Evolutionary conservation across 139 green algal genomes (phyloP), one percentile per base, ranked within the genome.

Genomic region (Eudorina sp.): DNA sequence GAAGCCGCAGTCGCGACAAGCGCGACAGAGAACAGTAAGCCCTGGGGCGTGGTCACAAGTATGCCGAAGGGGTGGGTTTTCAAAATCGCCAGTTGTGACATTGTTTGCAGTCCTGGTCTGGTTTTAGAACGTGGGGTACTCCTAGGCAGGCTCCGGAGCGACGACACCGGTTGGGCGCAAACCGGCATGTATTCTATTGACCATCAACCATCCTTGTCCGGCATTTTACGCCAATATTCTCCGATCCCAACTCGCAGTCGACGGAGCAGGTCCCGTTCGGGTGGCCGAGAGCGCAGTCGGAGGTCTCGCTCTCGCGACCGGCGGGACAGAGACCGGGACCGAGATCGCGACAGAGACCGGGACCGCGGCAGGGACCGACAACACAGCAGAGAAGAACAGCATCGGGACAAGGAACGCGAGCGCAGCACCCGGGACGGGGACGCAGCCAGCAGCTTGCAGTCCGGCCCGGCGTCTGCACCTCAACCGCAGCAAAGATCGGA

Each of bases 381-480:
- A 4, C 66, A 62, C 23, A 84, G 46, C 51, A 78, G 86, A 25
- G 82, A 73, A 25, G 82, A 73, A 60, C 75, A 79, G 11, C 70
- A 89, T 64, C 21, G 85, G 9, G 77, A 92, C 31, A 80, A 60
- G 38, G 34, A 84, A 43, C 84, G 45, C 1, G 80, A 80, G 25
- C 76, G 90, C 18, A 87, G 72, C 25, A 38, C 6, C 1, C 48
- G 55, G 38, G 36, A 60, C 8, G 31, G 18, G 6, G 70, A 79
- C 38, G 25, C 55, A 16, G 27, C 45, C 38, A 34, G 77, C 53
- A 66, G 46, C 31, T 23, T 6, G 4, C 46, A 66, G 58, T 13
- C 14, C 23, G 6, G 13, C 55, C 25, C 25, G 38, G 38, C 25
- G 36, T 72, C 66, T 4, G 7, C 70, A 13, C 14, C 25, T 11